A percentile compares a stretch with the other conserved stretches of the same genome.
phyloP scores from a whole-genome alignment of 2,329 filamentous ascomycete genomes.

The Cryphonectria carpinicola region DNA sequence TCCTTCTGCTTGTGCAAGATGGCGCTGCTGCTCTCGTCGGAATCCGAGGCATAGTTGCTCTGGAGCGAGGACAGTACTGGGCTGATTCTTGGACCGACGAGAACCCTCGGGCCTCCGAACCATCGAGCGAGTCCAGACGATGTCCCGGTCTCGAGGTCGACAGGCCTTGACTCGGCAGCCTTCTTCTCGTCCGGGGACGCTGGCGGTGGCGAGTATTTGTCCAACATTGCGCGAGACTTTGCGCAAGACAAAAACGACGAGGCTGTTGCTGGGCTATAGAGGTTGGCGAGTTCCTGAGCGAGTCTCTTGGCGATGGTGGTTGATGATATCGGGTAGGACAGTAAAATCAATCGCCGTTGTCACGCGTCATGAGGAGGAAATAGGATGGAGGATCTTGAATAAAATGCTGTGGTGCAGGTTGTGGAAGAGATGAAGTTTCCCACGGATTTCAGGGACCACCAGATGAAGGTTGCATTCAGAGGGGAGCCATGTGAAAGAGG shows the following conservation, averaged over 20 bases:
- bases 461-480: conserved; percentile 12
- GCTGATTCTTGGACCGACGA: conserved; percentile 56
- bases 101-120: conserved; percentile 46
- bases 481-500: conserved; percentile 11
- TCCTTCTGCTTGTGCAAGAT: conserved; percentile 71
- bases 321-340: neutral
- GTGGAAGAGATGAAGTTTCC: neutral
- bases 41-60: conserved; percentile 42
- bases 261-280: neutral
- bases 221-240: conserved; percentile 9
- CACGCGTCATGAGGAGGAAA: neutral
- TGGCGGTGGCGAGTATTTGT: conserved; percentile 16
- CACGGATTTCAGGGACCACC: neutral
- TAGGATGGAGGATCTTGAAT: neutral
- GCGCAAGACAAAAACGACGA: neutral
- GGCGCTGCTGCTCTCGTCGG: conserved; percentile 50
- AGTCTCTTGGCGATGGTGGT: neutral
- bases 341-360: neutral
- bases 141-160: conserved; percentile 22
- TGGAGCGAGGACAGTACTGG: conserved; percentile 44
- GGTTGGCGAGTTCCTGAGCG: neutral
- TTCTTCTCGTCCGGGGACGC: conserved; percentile 22
- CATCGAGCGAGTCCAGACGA: conserved; percentile 21
- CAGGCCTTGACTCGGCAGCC: neutral
- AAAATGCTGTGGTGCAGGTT: neutral